These are phyloP conservation scores for Blastobotrys illinoisensis DNA, from an alignment of 1,139 yeast species.

Conservation along the genomic window DNA sequence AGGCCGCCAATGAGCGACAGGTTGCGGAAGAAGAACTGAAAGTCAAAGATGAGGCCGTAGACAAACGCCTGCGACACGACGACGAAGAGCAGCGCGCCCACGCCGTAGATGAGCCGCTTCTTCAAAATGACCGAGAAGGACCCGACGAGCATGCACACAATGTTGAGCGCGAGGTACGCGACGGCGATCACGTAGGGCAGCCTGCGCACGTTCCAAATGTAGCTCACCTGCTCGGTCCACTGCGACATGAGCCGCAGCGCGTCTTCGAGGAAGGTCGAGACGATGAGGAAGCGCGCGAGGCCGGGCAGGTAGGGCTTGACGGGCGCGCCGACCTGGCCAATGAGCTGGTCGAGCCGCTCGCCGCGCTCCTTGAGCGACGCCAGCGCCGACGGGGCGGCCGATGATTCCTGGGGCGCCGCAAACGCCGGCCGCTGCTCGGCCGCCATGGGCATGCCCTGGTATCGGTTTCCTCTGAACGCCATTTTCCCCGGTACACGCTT, in stretches of 20 bases:
- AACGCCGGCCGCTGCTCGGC: neutral
- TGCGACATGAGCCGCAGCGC: slow-evolving; percentile 77
- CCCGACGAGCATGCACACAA: slow-evolving; percentile 65
- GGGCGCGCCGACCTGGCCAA: slow-evolving; percentile 36
- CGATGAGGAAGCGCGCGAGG: slow-evolving; percentile 83
- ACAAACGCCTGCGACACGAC: slow-evolving; percentile 81
- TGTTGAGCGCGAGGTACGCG: slow-evolving; percentile 57
- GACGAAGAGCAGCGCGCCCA: slow-evolving; percentile 63
- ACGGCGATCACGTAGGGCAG: slow-evolving; percentile 76
- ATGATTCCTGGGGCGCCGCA: neutral
- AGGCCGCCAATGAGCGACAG: slow-evolving; percentile 91
- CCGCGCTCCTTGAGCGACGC: neutral
- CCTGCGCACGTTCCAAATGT: slow-evolving; percentile 74
- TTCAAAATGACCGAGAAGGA: slow-evolving; percentile 70
- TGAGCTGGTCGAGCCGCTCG: slow-evolving; percentile 29
- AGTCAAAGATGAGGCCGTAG: slow-evolving; percentile 81
- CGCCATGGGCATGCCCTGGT: neutral
- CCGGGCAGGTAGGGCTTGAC: slow-evolving; percentile 52
- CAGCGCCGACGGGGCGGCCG: neutral
- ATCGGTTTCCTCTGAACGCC: neutral
- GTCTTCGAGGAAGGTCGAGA: slow-evolving; percentile 92
- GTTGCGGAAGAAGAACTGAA: slow-evolving; percentile 77
- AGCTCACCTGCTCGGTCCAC: slow-evolving; percentile 89
- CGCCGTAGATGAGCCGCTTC: slow-evolving; percentile 65
- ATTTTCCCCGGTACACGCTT: no score